Evolutionary conservation across 257 asterid species (phyloP).

Genomic region (Solanum pennellii): DNA sequence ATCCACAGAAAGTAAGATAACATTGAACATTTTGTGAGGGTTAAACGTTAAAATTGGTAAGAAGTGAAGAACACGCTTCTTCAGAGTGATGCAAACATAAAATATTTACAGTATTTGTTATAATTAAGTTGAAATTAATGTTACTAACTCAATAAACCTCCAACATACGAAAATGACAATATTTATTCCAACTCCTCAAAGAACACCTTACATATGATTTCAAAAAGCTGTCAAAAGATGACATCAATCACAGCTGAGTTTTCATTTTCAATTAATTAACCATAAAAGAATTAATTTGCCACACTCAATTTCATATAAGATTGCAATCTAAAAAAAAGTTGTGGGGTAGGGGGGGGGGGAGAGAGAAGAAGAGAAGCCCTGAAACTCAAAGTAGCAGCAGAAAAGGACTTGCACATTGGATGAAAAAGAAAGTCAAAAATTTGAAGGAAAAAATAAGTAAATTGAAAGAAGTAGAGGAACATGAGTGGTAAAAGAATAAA

Average conservation of each 20-base stretch:
- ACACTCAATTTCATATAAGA: background rate
- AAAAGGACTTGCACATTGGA: background rate
- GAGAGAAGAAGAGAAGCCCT: background rate
- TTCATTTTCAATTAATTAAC: background rate
- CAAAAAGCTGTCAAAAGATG: background rate
- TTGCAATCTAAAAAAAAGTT: background rate
- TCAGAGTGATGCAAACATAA: background rate
- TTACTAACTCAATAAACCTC: background rate
- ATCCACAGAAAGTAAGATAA: background rate
- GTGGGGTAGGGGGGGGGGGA: too few relatives aligned
- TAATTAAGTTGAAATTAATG: background rate
- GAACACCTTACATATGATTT: background rate
- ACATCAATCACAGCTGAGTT: background rate
- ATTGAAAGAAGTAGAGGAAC: background rate
- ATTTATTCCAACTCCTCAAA: background rate
- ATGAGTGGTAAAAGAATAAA: background rate
- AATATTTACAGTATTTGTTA: background rate
- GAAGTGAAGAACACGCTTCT: background rate
- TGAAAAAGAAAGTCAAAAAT: background rate
- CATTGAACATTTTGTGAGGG: background rate
- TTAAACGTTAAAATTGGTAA: background rate
- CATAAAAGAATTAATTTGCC: background rate
- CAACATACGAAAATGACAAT: background rate
- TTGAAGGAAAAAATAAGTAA: background rate
- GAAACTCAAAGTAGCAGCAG: background rate